phyloP scores from a whole-genome alignment of 805 yeast species.

The Candida patagonica region DNA sequence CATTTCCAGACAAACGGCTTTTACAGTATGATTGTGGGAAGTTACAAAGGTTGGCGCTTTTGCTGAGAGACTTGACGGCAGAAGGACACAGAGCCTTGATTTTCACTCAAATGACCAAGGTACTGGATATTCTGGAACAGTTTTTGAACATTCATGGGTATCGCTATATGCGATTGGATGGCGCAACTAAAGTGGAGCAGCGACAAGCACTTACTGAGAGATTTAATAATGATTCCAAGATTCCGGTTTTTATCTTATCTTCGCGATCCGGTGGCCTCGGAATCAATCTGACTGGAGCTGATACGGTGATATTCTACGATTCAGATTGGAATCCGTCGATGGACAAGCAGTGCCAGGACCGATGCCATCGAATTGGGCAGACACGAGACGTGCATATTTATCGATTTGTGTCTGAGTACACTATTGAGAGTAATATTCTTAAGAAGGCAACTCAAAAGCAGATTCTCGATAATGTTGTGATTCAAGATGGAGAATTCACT shows the following conservation, averaged over 20 bases:
- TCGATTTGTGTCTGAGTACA: constrained; percentile 89
- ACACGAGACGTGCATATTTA: constrained; percentile 96
- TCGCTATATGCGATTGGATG: constrained; percentile 89
- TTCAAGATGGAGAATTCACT: constrained; percentile 96
- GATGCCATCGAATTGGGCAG: constrained; percentile 98
- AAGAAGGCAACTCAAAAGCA: constrained; percentile 92
- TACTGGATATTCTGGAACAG: constrained; percentile 84
- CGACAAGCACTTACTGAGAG: constrained; percentile 90
- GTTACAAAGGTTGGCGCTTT: constrained; percentile 68
- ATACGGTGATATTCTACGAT: constrained; percentile 95
- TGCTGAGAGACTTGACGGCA: constrained; percentile 68
- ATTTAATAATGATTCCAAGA: constrained; percentile 75
- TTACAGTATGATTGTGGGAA: constrained; percentile 96
- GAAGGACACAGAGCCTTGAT: constrained; percentile 91
- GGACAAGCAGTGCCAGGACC: constrained; percentile 98
- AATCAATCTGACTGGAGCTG: constrained; percentile 96
- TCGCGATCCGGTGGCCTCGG: constrained; percentile 98
- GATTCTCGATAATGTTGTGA: constrained; percentile 86
- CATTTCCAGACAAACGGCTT: constrained; percentile 90
- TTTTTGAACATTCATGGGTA: constrained; percentile 92
- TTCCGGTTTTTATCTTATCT: constrained; percentile 85
- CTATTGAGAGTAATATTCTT: constrained; percentile 91
- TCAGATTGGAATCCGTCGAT: constrained; percentile 99
- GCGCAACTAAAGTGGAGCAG: constrained; percentile 95
- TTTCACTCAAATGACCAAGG: constrained; percentile 97